Conservation (phyloP, 306 rosid species). For the Hylodesmum podocarpum region DNA sequence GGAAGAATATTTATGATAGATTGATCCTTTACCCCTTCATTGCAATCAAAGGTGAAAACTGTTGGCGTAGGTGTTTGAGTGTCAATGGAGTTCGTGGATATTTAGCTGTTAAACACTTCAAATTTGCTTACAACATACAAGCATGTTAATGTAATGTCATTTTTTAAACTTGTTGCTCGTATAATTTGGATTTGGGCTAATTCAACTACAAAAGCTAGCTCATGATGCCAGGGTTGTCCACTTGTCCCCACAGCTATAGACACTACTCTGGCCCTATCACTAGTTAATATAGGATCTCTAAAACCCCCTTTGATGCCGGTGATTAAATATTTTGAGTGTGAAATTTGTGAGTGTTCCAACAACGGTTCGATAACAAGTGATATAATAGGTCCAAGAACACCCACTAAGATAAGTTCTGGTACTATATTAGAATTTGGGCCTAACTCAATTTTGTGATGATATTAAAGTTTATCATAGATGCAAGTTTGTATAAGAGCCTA, state of each 20-base stretch:
- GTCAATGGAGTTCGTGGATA: background rate
- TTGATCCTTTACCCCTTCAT: no score
- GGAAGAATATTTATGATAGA: no score
- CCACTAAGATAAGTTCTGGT: background rate
- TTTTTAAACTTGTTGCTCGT: no score
- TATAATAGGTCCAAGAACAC: background rate
- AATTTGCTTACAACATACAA: background rate
- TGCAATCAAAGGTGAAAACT: slow-evolving; percentile 10
- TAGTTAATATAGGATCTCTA: background rate
- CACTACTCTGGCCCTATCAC: background rate
- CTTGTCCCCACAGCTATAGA: background rate
- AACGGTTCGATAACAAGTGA: background rate
- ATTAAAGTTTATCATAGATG: background rate
- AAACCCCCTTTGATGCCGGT: background rate
- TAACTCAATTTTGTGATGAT: background rate
- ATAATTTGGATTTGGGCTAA: background rate
- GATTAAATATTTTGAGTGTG: background rate
- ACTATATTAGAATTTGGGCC: background rate
- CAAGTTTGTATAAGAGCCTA: background rate
- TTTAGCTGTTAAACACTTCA: background rate
- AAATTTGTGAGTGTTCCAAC: background rate
- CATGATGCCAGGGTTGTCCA: no score
- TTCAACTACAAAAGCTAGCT: no score
- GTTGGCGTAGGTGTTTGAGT: background rate
- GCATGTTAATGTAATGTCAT: background rate